Base-by-base conservation (phyloP, 139 green algal species). In the Chlorella sp. region DNA sequence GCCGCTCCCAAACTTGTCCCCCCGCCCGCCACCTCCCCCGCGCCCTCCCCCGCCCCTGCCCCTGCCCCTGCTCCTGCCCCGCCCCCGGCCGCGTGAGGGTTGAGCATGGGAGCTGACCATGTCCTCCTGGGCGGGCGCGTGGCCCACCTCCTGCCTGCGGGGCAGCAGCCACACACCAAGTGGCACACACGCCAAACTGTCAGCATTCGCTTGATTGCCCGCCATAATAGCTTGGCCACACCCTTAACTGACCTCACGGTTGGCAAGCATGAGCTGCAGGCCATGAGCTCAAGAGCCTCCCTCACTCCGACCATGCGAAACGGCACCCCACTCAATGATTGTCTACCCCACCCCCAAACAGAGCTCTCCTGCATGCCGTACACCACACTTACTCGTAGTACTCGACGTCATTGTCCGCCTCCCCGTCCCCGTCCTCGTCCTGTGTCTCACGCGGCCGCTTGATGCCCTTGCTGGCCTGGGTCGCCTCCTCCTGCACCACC, bases 371-470 rank as follows among this genome's bases (percentile, higher is more conserved):
- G 26, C 71, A 26, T n/a, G n/a, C n/a, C n/a, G n/a, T n/a, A 55
- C 67, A n/a, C 63, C 82, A 2, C 49, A 69, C 75, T 14, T 72
- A 82, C 73, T 66, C 64, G 77, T 86, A 94, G 74, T 88, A 93
- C 20, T 82, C 80, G 36, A 51, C 80, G 31, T 92, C 88, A 32
- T 94, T 83, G 29, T 88, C 81, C 29, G n/a, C n/a, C n/a, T n/a
- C n/a, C n/a, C n/a, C n/a, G n/a, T n/a, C n/a, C n/a, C n/a, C n/a
- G n/a, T 83, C 80, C n/a, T 83, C 71, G 3, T 74, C 49, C 65
- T 20, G 29, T 34, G 73, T 62, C 35, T 63, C 49, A 49, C 74
- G 61, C 67, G 67, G 64, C 24, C 76, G 72, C 78, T 77, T 86
- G 6, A 36, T 33, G 27, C 65, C 74, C 69, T 68, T 34, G 20